These are phyloP conservation scores for Schizopora paradoxa DNA, from an alignment of 1,284 basidiomycete genomes.

Conservation along the genomic window DNA sequence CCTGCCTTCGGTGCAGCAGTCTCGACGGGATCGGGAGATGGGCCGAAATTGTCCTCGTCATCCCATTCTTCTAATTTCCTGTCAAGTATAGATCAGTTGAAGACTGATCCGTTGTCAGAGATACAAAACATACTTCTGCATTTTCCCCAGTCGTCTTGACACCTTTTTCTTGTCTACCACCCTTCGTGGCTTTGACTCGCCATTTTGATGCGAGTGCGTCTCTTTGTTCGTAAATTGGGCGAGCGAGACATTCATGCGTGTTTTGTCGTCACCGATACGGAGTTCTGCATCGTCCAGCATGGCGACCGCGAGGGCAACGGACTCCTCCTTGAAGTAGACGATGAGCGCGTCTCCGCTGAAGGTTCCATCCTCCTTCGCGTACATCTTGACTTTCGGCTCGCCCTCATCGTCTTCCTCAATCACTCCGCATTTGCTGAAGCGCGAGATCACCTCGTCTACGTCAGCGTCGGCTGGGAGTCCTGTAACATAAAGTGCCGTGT, in stretches of 20 bases:
- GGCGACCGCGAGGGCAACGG: constrained; percentile 79
- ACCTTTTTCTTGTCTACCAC: constrained; percentile 78
- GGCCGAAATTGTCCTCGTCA: constrained; percentile 79
- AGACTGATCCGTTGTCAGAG: neutral
- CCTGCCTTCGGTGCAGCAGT: constrained; percentile 49
- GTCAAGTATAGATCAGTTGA: constrained; percentile 12
- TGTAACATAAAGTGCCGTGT: constrained; percentile 91
- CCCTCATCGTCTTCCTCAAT: constrained; percentile 89
- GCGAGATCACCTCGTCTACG: constrained; percentile 66
- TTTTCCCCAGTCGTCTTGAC: constrained; percentile 76
- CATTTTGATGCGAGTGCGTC: constrained; percentile 22
- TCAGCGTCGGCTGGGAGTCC: constrained; percentile 79
- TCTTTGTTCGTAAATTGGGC: constrained; percentile 81
- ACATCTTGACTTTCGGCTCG: constrained; percentile 89
- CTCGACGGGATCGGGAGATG: constrained; percentile 52
- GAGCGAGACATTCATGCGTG: constrained; percentile 76
- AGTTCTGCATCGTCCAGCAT: constrained; percentile 93
- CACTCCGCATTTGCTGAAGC: constrained; percentile 88
- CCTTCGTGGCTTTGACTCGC: constrained; percentile 46
- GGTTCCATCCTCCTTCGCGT: constrained; percentile 81
- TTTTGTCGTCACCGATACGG: constrained; percentile 70
- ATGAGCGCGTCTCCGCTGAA: constrained; percentile 96
- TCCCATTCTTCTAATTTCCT: constrained; percentile 86
- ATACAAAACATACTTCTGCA: constrained; percentile 69
- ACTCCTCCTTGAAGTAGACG: constrained; percentile 97